A percentile compares a stretch with the other conserved stretches of the same genome.
These are phyloP conservation scores for Intubia oerlemansii DNA, from an alignment of 2,329 filamentous ascomycete genomes.

Conservation along the genomic window DNA sequence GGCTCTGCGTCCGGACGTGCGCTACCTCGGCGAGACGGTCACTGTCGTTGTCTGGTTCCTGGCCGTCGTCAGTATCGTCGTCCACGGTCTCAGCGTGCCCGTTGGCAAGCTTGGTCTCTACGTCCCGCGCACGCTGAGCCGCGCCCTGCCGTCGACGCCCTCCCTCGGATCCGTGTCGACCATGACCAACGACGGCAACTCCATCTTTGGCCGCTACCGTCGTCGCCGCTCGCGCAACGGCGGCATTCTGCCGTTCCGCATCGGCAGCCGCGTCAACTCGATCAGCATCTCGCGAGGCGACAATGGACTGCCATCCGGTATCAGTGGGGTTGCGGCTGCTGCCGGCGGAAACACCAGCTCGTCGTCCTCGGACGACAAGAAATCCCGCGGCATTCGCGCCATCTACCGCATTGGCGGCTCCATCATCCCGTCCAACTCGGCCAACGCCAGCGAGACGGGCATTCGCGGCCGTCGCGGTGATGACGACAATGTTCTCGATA, in stretches of 20 bases:
- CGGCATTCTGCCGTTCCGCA: conserved; percentile 9
- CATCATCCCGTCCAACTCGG: conserved; percentile 11
- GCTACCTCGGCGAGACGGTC: conserved; percentile 41
- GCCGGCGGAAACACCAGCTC: conserved; percentile 12
- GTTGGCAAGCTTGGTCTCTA: conserved; percentile 44
- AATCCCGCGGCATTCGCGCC: conserved; percentile 4
- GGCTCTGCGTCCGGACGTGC: conserved; percentile 40
- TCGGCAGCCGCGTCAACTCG: conserved; percentile 12
- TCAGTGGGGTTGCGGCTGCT: conserved; percentile 9
- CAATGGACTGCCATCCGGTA: background rate
- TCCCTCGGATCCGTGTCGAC: conserved; percentile 1
- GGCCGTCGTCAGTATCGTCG: conserved; percentile 61
- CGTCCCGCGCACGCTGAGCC: conserved; percentile 40
- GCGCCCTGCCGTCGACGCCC: conserved; percentile 11
- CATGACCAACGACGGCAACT: background rate
- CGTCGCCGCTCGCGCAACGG: conserved; percentile 3
- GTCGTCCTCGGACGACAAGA: background rate
- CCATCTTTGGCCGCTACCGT: too few relatives aligned
- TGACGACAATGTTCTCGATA: too few relatives aligned
- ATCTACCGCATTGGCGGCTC: conserved; percentile 21
- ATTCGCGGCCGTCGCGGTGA: too few relatives aligned
- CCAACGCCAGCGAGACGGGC: too few relatives aligned
- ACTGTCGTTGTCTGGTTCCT: conserved; percentile 71
- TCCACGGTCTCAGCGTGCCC: conserved; percentile 68
- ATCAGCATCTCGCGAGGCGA: too few relatives aligned